Conservation (phyloP, 2,329 filamentous ascomycete genomes). For the Beauveria rudraprayagi region DNA sequence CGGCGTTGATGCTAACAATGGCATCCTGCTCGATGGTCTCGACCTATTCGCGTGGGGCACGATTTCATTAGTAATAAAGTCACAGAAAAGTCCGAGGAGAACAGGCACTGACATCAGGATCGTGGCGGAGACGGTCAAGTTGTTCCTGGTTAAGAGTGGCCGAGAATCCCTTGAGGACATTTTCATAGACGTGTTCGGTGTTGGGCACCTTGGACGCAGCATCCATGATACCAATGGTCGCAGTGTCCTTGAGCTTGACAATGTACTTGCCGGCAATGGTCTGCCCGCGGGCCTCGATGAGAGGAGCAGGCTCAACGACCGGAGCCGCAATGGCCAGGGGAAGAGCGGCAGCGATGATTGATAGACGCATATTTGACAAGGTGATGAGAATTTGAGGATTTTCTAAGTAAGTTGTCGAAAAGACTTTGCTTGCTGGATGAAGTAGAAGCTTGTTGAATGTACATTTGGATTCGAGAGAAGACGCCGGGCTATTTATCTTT, state of each 20-base stretch:
- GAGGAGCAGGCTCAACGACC: slow-evolving; percentile 3
- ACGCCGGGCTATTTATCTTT: slow-evolving; percentile 3
- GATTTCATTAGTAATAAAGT: not conserved
- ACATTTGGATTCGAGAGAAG: not conserved
- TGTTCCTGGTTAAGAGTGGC: slow-evolving; percentile 15
- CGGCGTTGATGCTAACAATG: slow-evolving; percentile 20
- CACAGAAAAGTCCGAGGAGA: not conserved
- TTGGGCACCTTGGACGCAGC: slow-evolving; percentile 12
- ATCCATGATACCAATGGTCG: slow-evolving; percentile 11
- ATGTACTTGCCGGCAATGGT: slow-evolving; percentile 21
- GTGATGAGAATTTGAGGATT: not conserved
- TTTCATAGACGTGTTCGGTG: slow-evolving; percentile 17
- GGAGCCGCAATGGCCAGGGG: slow-evolving; percentile 15
- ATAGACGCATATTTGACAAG: slow-evolving; percentile 16
- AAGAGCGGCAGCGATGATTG: slow-evolving; percentile 17
- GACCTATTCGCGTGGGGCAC: slow-evolving; percentile 16
- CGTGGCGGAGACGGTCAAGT: slow-evolving; percentile 15
- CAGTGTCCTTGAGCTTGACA: slow-evolving; percentile 17
- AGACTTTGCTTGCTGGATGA: not conserved
- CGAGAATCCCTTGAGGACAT: slow-evolving; percentile 18
- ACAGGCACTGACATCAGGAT: slow-evolving; percentile 15
- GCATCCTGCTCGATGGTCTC: slow-evolving; percentile 31
- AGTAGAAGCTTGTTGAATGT: not conserved
- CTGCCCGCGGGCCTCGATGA: slow-evolving; percentile 8
- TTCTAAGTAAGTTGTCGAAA: not conserved